These are phyloP conservation scores for Cryptococcus depauperatus DNA, from an alignment of 1,284 basidiomycete genomes.

Conservation along the genomic window DNA sequence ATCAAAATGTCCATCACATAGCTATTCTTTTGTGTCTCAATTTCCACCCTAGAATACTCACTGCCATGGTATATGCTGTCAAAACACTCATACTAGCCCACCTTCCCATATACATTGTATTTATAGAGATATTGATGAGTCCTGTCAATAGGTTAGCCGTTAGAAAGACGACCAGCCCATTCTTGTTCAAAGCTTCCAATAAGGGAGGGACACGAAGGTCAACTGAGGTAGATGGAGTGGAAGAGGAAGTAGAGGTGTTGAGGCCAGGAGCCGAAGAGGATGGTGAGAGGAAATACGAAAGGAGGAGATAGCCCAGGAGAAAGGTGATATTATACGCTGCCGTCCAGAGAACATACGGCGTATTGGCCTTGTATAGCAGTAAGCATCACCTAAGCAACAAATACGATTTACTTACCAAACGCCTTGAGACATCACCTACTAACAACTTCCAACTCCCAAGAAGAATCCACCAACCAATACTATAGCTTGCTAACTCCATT, in stretches of 20 bases:
- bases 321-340: slow-evolving; percentile 83
- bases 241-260: slow-evolving; percentile 1
- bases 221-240: neutral
- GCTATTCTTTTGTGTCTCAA: slow-evolving; percentile 41
- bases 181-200: slow-evolving; percentile 72
- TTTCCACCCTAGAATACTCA: slow-evolving; percentile 59
- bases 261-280: too few species aligned
- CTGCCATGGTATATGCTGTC: slow-evolving; percentile 54
- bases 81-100: slow-evolving; percentile 58
- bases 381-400: too few species aligned
- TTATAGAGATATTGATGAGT: slow-evolving; percentile 67
- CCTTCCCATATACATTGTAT: slow-evolving; percentile 70
- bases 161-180: slow-evolving; percentile 72
- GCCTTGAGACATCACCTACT: slow-evolving; percentile 54
- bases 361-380: slow-evolving; percentile 57
- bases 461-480: slow-evolving; percentile 66
- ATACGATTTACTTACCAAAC: slow-evolving; percentile 59
- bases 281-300: slow-evolving; percentile 60
- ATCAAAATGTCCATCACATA: too few species aligned
- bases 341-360: slow-evolving; percentile 83
- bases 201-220: slow-evolving; percentile 51
- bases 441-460: slow-evolving; percentile 47
- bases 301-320: slow-evolving; percentile 67
- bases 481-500: slow-evolving; percentile 67
- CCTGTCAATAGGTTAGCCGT: slow-evolving; percentile 83